These are phyloP conservation scores for Clonostachys byssicola DNA, from an alignment of 2,329 filamentous ascomycete genomes.

Conservation along the genomic window DNA sequence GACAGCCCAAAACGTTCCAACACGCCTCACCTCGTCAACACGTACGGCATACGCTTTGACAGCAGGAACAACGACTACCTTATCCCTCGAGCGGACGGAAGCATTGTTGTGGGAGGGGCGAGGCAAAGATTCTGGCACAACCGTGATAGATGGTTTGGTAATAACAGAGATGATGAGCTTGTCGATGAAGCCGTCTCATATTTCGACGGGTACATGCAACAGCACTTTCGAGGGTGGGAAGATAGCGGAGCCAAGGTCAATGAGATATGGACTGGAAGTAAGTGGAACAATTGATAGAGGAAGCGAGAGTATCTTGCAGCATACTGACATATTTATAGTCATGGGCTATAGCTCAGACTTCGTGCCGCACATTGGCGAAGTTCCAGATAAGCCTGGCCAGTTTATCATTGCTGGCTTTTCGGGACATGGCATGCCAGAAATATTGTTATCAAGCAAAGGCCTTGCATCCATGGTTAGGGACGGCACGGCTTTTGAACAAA, in stretches of 20 bases:
- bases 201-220: slow-evolving; percentile 43
- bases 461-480: slow-evolving; percentile 19
- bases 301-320: background rate
- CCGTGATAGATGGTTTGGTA: slow-evolving; percentile 35
- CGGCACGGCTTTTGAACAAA: slow-evolving; percentile 19
- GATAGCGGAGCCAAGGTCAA: slow-evolving; percentile 24
- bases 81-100: slow-evolving; percentile 36
- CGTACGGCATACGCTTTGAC: slow-evolving; percentile 15
- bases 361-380: slow-evolving; percentile 33
- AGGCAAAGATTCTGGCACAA: slow-evolving; percentile 21
- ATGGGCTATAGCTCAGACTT: slow-evolving; percentile 36
- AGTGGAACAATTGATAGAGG: slow-evolving; percentile 3
- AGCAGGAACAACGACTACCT: slow-evolving; percentile 24
- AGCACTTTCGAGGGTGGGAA: slow-evolving; percentile 44
- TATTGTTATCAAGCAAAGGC: slow-evolving; percentile 33
- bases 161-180: slow-evolving; percentile 35
- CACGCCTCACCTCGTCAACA: slow-evolving; percentile 11
- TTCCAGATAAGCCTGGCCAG: slow-evolving; percentile 23
- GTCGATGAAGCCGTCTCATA: slow-evolving; percentile 35
- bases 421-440: slow-evolving; percentile 46
- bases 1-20: slow-evolving; percentile 8
- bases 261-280: slow-evolving; percentile 33
- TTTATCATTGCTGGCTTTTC: slow-evolving; percentile 43
- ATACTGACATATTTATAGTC: slow-evolving; percentile 12
- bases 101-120: slow-evolving; percentile 21